Conservation (phyloP, 495 filamentous ascomycete genomes). For the Immersiella caudata region DNA sequence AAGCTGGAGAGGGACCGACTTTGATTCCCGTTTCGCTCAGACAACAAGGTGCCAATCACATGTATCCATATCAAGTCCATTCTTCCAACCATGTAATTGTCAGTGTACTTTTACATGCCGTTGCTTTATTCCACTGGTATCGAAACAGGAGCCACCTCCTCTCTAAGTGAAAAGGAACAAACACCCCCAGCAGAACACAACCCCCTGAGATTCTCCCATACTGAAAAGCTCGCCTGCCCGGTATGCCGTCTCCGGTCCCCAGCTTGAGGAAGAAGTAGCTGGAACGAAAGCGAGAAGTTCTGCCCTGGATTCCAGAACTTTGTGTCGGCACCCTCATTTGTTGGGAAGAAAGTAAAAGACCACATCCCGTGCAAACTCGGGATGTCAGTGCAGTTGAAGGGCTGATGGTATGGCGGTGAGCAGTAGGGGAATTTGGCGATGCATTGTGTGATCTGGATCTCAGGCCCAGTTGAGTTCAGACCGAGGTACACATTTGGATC, state of each 20-base stretch:
- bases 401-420: not conserved
- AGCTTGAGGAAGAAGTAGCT: not conserved
- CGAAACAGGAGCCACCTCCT: too few species aligned
- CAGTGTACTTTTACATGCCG: too few species aligned
- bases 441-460: not conserved
- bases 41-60: too few species aligned
- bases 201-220: constrained; percentile 6
- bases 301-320: constrained; percentile 8
- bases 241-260: too few species aligned
- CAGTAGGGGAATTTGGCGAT: constrained; percentile 13
- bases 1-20: too few species aligned
- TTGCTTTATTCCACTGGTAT: too few species aligned
- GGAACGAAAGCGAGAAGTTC: not conserved
- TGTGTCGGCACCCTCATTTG: not conserved
- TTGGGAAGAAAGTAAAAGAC: constrained; percentile 9
- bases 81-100: too few species aligned
- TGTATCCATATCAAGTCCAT: too few species aligned
- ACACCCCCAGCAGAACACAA: constrained; percentile 4
- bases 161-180: not conserved
- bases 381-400: constrained; percentile 2
- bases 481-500: not conserved
- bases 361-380: constrained; percentile 5
- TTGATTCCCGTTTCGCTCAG: too few species aligned
- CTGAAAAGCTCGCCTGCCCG: constrained; percentile 7
- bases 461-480: not conserved